phyloP scores from a whole-genome alignment of 805 yeast species.

The Kazachstania viticola region DNA sequence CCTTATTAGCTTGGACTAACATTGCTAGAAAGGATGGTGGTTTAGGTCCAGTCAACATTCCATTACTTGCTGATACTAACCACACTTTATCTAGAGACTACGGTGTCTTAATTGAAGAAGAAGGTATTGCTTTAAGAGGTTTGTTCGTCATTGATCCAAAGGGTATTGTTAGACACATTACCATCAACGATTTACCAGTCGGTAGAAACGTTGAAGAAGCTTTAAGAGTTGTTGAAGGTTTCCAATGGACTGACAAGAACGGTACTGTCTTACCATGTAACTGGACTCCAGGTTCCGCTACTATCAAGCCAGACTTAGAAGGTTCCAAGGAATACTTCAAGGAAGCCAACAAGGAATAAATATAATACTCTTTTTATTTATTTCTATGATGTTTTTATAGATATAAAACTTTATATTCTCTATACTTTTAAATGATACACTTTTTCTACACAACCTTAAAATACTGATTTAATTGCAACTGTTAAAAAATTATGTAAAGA shows the following conservation, averaged over 20 bases:
- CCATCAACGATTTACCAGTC: conserved; percentile 97
- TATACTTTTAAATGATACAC: no score
- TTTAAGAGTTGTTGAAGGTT: conserved; percentile 93
- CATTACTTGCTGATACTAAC: conserved; percentile 94
- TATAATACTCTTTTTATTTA: background rate
- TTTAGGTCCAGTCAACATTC: conserved; percentile 88
- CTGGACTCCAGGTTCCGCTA: conserved; percentile 94
- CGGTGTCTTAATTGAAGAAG: conserved; percentile 95
- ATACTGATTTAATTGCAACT: no score
- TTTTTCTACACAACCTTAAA: no score
- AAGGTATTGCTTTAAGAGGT: conserved; percentile 96
- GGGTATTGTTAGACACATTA: conserved; percentile 89
- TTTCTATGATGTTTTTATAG: no score
- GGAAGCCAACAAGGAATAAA: conserved; percentile 37
- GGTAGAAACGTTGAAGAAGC: conserved; percentile 99
- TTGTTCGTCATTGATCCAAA: conserved; percentile 95
- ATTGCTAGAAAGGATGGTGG: conserved; percentile 96
- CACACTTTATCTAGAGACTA: conserved; percentile 89
- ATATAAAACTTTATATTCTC: no score
- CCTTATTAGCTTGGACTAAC: conserved; percentile 97
- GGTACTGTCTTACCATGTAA: conserved; percentile 99
- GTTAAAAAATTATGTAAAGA: no score
- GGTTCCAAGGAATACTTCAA: conserved; percentile 73
- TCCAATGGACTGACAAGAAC: conserved; percentile 98
- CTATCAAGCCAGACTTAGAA: conserved; percentile 74